A percentile compares a stretch with the other conserved stretches of the same genome.
Evolutionary conservation across 208 protist species (phyloP).

Genomic region (Angomonas deanei): DNA sequence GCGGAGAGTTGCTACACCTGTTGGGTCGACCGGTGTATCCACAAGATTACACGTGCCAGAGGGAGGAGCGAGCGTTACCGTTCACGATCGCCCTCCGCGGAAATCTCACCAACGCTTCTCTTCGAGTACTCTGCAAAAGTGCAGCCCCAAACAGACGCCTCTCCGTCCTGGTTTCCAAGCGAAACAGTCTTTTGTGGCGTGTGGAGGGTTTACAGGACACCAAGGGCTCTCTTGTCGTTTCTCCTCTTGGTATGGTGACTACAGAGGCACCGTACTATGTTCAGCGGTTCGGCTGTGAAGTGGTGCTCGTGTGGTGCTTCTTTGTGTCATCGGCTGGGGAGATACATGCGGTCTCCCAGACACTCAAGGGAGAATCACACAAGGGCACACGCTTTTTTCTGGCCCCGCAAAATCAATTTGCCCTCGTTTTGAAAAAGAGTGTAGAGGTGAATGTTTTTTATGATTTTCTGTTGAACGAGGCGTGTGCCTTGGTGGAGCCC

Average conservation of each 20-base stretch:
- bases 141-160: neutral
- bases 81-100: constrained; percentile 15
- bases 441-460: neutral
- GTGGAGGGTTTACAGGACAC: neutral
- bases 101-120: constrained; percentile 28
- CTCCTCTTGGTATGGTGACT: constrained; percentile 38
- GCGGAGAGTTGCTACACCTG: neutral
- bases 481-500: neutral
- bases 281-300: constrained; percentile 54
- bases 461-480: neutral
- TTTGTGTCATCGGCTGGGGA: constrained; percentile 1
- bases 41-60: neutral
- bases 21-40: neutral
- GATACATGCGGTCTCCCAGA: neutral
- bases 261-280: constrained; percentile 44
- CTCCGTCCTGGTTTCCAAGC: neutral
- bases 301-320: constrained; percentile 52
- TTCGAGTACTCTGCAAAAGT: constrained; percentile 14
- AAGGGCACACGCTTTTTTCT: neutral
- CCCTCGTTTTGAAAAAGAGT: neutral
- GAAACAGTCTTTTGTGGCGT: neutral
- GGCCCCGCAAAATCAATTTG: neutral
- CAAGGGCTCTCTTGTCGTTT: constrained; percentile 1
- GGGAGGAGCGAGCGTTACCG: too few relatives aligned
- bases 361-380: neutral